phyloP scores from a whole-genome alignment of 371 early-diverging fungal species.

The Cokeromyces recurvatus region DNA sequence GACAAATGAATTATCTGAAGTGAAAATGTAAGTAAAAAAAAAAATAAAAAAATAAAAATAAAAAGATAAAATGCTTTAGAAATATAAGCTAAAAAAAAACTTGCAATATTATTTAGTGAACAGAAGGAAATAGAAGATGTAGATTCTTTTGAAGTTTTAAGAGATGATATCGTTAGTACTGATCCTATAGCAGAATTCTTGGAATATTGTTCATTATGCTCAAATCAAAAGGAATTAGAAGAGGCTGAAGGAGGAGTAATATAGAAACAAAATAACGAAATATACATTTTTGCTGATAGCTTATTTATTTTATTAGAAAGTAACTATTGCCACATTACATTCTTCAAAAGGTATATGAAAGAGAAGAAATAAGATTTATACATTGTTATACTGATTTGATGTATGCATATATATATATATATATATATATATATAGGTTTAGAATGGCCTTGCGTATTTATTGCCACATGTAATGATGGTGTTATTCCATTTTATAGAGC shows the following conservation, averaged over 20 bases:
- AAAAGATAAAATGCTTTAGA: too few species aligned
- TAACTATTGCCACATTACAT: conserved; percentile 57
- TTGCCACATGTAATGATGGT: conserved; percentile 46
- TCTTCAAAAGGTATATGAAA: conserved; percentile 50
- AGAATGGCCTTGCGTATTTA: conserved; percentile 63
- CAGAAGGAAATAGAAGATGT: too few species aligned
- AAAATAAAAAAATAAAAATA: too few species aligned
- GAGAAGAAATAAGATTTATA: neutral
- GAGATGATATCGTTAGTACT: neutral
- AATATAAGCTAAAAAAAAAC: neutral
- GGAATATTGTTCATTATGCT: conserved; percentile 24
- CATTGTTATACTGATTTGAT: neutral
- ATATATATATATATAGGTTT: conserved; percentile 28
- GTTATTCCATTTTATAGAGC: conserved; percentile 39
- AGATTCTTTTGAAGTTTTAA: neutral
- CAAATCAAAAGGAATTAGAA: conserved; percentile 25
- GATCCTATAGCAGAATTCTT: conserved; percentile 27
- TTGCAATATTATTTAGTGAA: too few species aligned
- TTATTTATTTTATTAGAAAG: conserved; percentile 24
- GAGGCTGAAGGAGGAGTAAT: conserved; percentile 23
- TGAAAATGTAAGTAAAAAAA: too few species aligned
- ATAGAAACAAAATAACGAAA: neutral
- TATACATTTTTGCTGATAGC: conserved; percentile 11
- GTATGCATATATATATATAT: too few species aligned
- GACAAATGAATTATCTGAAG: too few species aligned